Conservation (phyloP, 257 asterid species). For the Nicotiana benthamiana region DNA sequence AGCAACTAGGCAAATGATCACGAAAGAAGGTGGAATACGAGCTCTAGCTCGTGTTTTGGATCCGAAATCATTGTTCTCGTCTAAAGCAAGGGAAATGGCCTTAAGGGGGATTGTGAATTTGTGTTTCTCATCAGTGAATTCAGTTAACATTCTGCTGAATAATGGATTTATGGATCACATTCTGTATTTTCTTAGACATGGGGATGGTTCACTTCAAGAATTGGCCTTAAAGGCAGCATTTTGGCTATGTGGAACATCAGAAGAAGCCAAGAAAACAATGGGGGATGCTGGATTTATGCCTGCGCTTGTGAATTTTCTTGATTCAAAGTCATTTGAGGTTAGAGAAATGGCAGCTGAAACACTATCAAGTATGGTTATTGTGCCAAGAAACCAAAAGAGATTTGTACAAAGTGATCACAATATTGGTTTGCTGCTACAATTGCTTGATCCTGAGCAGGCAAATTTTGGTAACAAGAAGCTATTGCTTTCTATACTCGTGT, state of each 20-base stretch:
- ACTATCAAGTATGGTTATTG: constrained; percentile 56
- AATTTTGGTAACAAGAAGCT: constrained; percentile 58
- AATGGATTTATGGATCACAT: constrained; percentile 58
- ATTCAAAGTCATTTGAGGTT: constrained; percentile 52
- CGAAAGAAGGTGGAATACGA: constrained; percentile 60
- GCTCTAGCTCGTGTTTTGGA: constrained; percentile 53
- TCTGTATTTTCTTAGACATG: constrained; percentile 47
- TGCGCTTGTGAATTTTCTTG: constrained; percentile 57
- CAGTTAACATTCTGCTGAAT: constrained; percentile 29
- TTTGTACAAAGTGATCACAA: constrained; percentile 67
- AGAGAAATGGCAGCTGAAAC: constrained; percentile 81
- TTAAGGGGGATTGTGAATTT: constrained; percentile 57
- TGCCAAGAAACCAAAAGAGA: constrained; percentile 57
- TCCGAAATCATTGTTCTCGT: constrained; percentile 42
- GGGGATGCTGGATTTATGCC: constrained; percentile 91
- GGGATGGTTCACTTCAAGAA: constrained; percentile 66
- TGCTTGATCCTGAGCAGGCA: constrained; percentile 59
- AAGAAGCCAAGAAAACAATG: constrained; percentile 74
- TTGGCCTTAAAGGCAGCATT: constrained; percentile 68
- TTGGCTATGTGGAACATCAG: constrained; percentile 76
- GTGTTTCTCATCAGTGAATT: constrained; percentile 35
- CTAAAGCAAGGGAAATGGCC: constrained; percentile 70
- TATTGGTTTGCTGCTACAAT: constrained; percentile 47
- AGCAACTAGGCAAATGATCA: constrained; percentile 31
- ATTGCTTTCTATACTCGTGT: constrained; percentile 67